Percentiles rank a stretch among this genome's conserved stretches.
phyloP scores from a whole-genome alignment of 305 asterid species.

The Plantago coronopus region DNA sequence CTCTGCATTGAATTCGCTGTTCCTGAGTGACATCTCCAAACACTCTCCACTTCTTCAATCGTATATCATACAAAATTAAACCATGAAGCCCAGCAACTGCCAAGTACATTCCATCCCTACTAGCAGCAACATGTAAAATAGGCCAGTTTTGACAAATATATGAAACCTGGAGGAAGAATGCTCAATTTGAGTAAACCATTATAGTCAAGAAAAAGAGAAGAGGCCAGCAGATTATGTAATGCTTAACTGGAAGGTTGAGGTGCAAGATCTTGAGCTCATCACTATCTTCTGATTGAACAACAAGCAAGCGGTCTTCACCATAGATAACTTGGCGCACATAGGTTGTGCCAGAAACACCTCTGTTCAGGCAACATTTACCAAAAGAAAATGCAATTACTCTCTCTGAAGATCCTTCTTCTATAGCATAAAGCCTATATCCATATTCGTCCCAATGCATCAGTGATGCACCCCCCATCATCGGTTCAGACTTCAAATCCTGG shows the following conservation, averaged over 20 bases:
- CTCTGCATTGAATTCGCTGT: slow-evolving; percentile 95
- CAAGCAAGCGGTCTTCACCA: slow-evolving; percentile 95
- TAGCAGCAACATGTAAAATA: slow-evolving; percentile 94
- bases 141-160: slow-evolving; percentile 99
- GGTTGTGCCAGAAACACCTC: slow-evolving; percentile 97
- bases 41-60: slow-evolving; percentile 89
- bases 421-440: slow-evolving; percentile 94
- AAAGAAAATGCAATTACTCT: slow-evolving; percentile 87
- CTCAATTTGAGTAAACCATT: slow-evolving; percentile 33
- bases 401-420: slow-evolving; percentile 86
- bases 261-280: slow-evolving; percentile 94
- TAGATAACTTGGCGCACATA: slow-evolving; percentile 90
- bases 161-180: slow-evolving; percentile 65
- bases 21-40: slow-evolving; percentile 99
- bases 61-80: slow-evolving; percentile 85
- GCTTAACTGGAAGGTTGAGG: slow-evolving; percentile 96
- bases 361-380: slow-evolving; percentile 95
- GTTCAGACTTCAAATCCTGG: slow-evolving; percentile 87
- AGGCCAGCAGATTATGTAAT: slow-evolving; percentile 20
- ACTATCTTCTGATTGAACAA: slow-evolving; percentile 97
- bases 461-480: slow-evolving; percentile 91
- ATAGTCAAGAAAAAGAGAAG: slow-evolving; percentile 13
- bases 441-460: slow-evolving; percentile 95
- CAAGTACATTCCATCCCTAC: slow-evolving; percentile 97
- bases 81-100: slow-evolving; percentile 99